These are phyloP conservation scores for Polyporus arcularius DNA, from an alignment of 768 basidiomycete species.

Conservation along the genomic window DNA sequence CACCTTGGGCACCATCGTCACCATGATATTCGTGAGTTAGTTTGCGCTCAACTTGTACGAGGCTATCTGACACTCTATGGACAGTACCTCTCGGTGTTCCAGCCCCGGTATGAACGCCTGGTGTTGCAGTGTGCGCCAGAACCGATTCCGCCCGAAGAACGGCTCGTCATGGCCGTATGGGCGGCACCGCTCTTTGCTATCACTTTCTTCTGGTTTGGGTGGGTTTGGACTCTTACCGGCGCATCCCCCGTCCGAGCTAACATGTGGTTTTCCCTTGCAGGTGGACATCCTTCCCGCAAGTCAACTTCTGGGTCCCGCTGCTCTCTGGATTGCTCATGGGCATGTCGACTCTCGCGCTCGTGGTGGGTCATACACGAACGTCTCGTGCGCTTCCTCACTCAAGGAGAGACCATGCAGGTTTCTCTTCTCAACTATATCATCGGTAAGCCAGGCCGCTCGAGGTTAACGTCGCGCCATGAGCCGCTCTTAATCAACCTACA, in stretches of 20 bases:
- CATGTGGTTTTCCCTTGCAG: constrained; percentile 19
- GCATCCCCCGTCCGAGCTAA: not conserved
- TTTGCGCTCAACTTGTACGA: not conserved
- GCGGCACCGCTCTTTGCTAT: constrained; percentile 52
- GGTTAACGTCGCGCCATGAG: no score
- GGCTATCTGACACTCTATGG: not conserved
- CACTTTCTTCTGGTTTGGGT: constrained; percentile 66
- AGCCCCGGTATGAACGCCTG: constrained; percentile 49
- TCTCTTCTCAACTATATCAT: constrained; percentile 61
- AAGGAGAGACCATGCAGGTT: constrained; percentile 35
- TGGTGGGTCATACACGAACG: constrained; percentile 36
- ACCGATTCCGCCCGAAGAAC: constrained; percentile 61
- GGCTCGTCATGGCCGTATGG: constrained; percentile 50
- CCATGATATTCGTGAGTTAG: constrained; percentile 43
- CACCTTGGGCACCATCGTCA: constrained; percentile 47
- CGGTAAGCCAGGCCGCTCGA: constrained; percentile 22
- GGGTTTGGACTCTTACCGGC: not conserved
- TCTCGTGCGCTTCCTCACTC: not conserved
- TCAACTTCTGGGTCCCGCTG: constrained; percentile 57
- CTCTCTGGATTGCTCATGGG: constrained; percentile 50
- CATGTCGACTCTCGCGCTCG: constrained; percentile 47
- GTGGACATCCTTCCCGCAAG: constrained; percentile 58
- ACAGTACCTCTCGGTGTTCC: constrained; percentile 47
- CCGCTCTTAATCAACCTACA: no score
- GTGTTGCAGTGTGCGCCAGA: constrained; percentile 45